Evolutionary conservation across 2,329 filamentous ascomycete genomes (phyloP), one percentile per base, ranked within the genome.

Genomic region (Aspergillus cejpii): DNA sequence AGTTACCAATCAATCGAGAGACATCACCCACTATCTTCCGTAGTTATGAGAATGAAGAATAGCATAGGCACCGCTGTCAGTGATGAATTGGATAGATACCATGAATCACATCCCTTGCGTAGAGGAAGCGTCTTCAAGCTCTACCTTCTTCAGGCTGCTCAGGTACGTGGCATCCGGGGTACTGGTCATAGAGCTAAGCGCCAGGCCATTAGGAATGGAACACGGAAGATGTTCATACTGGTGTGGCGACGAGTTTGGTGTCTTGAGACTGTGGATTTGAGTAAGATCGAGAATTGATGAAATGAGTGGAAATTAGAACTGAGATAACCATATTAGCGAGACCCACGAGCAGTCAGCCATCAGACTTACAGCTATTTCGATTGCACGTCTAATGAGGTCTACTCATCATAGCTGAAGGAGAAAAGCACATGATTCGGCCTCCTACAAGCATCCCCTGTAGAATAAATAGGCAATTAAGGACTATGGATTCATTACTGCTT

Each of bases 41-140:
- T 72, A 83, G 70, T 83, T 83, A 64, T 83, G 80, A 2, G 80
- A 77, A 54, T 83, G 77, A 21, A 80, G 56, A 37, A 80, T 61
- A 1, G 75, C 77, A 53, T 76, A 75, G 10, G 71, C 72, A 21
- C 74, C 76, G 47, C 69, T 71, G 11, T 55, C 55, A 17, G 73
- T 71, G 38, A 71, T 63, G 24, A 60, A 64, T 23, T 61, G 52
- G 42, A 70, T 57, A 5, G 56, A 59, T 65, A 49, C n/a, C 8
- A 21, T 15, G 1, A 10, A 39, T 5, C 5, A 38, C 19, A 3
- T 3, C 31, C 15, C 21, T 28, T 21, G 23, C 15, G 28, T 10
- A 11, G 17, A 14, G 5, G 14, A 23, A 14, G 6, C 6, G 24
- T n/a, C 19, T 6, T 10, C 7, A 24, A 7, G 12, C 34, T 47